Base-by-base conservation (phyloP, 495 filamentous ascomycete genomes). In the Lasiosphaeria ovina region DNA sequence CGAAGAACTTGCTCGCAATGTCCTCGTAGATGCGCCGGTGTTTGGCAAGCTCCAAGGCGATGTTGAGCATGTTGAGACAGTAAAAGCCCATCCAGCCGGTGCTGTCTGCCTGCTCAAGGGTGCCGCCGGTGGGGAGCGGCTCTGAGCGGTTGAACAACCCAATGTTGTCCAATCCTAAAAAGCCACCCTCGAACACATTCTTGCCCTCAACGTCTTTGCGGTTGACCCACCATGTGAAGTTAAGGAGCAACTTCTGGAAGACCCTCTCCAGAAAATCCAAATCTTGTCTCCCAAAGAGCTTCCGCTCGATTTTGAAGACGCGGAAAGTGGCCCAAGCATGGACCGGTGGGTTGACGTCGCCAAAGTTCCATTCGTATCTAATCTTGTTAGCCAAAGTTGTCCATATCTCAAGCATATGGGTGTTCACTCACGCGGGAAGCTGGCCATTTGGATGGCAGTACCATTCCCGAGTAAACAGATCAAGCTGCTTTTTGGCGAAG, bases 61-160 rank as follows among this genome's bases (percentile, higher is more conserved):
- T 97, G 71, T 98, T 98, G 65, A 98, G 80, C 93, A 98, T 98
- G 75, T 83, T 88, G 54, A 98, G 77, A 63, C 85, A 96, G 75
- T 96, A 98, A 70, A 97, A 97, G 12, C 88, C 93, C 93, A 98
- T 98, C 93, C 93, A 98, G 54, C 93, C 93, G 6, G 93, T 98
- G 65, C 91, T 95, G 79, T 98, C 93, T 9, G 93, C 93, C 76
- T 98, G 93, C 74, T 97, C 93, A 16, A 98, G 81, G 3, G 90
- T 87, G 70, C 93, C 93, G 17, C 93, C 93, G 0, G 94, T 97
- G 10, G 93, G 93, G 35, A 98, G 77, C 5, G 94, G 93, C 70
- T 98, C 93, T 0, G 94, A 97, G n/a, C 93, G 90, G 70, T 98
- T 98, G 82, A 98, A 98, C 42, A 97, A 73, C 24, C 93, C 93